A percentile compares a stretch with the other conserved stretches of the same genome.
Evolutionary conservation across 2,329 filamentous ascomycete species (phyloP).

Genomic region (Talaromyces sp.): DNA sequence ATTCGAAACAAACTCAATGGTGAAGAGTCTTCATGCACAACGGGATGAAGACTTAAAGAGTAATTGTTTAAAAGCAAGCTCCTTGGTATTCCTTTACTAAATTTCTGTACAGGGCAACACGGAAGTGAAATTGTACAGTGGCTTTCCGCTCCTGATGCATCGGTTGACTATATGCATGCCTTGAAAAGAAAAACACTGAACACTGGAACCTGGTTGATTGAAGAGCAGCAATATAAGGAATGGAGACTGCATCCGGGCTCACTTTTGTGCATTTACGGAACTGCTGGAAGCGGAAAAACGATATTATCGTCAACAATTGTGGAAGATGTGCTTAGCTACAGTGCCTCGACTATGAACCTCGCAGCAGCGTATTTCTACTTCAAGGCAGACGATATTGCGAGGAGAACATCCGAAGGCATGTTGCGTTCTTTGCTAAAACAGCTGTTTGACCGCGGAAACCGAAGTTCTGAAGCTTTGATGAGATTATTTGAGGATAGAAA

Average conservation of each 20-base stretch:
- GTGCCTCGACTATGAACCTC: conserved; percentile 23
- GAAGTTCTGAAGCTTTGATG: conserved; percentile 11
- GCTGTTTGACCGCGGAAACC: conserved; percentile 14
- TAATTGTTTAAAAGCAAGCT: neutral
- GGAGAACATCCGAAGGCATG: conserved; percentile 15
- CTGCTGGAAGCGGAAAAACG: conserved; percentile 38
- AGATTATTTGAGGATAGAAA: conserved; percentile 13
- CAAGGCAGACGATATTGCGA: conserved; percentile 30
- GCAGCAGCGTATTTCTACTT: conserved; percentile 31
- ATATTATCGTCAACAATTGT: conserved; percentile 35
- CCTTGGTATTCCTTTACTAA: neutral
- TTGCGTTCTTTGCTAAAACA: conserved; percentile 7
- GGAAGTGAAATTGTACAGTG: conserved; percentile 1
- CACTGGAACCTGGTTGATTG: conserved; percentile 5
- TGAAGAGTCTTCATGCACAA: neutral
- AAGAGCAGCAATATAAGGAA: neutral
- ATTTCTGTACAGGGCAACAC: neutral
- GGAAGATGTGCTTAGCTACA: conserved; percentile 18
- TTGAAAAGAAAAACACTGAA: conserved; percentile 1
- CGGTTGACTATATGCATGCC: conserved; percentile 6
- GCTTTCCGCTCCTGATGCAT: conserved; percentile 7
- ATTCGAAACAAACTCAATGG: conserved; percentile 1
- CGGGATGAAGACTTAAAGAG: conserved; percentile 3
- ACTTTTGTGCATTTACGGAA: conserved; percentile 37
- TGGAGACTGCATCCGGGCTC: conserved; percentile 14